These are phyloP conservation scores for Beauveria australis DNA, from an alignment of 2,329 filamentous ascomycete species.

Conservation along the genomic window DNA sequence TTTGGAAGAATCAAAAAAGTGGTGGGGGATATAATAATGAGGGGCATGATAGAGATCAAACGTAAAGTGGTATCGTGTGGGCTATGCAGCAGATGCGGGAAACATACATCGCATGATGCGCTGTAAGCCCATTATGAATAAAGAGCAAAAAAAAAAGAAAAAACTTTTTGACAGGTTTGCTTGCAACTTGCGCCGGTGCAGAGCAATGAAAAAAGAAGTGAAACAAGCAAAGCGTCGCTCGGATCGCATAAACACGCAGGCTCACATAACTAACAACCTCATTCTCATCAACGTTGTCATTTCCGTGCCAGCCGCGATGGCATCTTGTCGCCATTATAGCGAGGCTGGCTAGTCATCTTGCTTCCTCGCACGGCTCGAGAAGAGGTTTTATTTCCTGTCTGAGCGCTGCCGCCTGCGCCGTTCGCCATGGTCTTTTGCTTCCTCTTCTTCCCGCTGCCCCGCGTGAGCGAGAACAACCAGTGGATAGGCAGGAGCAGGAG, in stretches of 20 bases:
- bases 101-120: no score
- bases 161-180: no score
- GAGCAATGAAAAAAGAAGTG: background rate
- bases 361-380: background rate
- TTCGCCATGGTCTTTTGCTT: conserved; percentile 17
- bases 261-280: background rate
- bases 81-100: no score
- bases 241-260: background rate
- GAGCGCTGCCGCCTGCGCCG: background rate
- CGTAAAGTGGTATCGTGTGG: no score
- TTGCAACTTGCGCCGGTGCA: no score
- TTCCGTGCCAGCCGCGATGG: conserved; percentile 15
- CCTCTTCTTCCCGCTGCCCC: conserved; percentile 16
- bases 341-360: conserved; percentile 18
- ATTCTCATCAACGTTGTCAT: background rate
- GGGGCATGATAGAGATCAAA: no score
- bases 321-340: conserved; percentile 29
- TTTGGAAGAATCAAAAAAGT: no score
- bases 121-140: no score
- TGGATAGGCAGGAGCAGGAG: conserved; percentile 35
- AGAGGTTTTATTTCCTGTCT: conserved; percentile 1
- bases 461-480: conserved; percentile 26
- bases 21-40: no score
- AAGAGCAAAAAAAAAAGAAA: background rate
- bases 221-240: background rate